Base-by-base conservation (phyloP, 805 yeast genomes). In the Hanseniaspora pseudoguilliermondii region DNA sequence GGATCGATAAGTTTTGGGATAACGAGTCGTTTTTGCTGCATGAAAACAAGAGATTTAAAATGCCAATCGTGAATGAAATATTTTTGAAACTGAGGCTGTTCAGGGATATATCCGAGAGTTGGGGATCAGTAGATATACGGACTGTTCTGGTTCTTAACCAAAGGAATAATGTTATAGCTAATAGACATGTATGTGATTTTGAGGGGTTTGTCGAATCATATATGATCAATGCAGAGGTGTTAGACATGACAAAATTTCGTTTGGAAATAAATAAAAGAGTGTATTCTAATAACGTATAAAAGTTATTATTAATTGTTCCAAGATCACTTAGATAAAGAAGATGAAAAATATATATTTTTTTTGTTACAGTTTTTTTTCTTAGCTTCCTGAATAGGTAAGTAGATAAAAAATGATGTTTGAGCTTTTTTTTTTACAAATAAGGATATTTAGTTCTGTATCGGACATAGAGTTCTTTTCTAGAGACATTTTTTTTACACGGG, bases 1-100 rank as follows among this genome's bases (percentile, higher is more conserved):
- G 56, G 5, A 18, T 53, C 13, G 56, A 53, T 32, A 36, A 44
- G 50, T 43, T 53, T 10, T 53, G 56, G 56, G 56, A 53, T 18
- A 53, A 49, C 9, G 56, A 53, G 40, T 38, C 56, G 4, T 53
- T 46, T 46, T 32, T 53, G 11, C 15, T 53, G 5, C 15, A 20
- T 34, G 49, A 46, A 25, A 32, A 9, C 21, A 32, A 20, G 18
- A n/a, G 49, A 11, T 20, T 46, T 10, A 46, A 20, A 27, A 46
- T 46, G 49, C 5, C 21, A 3, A 25, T 46, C 8, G 23, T 46
- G 8, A 46, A 34, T 11, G 49, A 46, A 27, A 46, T 46, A 23
- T 46, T 46, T 34, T n/a, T 46, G 39, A 46, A 46, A 25, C 40
- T 46, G 25, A 23, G 49, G n/a, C 10, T 46, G 18, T 46, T 46